Percentiles rank a stretch among this genome's conserved stretches.
Conservation (phyloP, 2,329 filamentous ascomycete species). For the Uncinocarpus reesii region DNA sequence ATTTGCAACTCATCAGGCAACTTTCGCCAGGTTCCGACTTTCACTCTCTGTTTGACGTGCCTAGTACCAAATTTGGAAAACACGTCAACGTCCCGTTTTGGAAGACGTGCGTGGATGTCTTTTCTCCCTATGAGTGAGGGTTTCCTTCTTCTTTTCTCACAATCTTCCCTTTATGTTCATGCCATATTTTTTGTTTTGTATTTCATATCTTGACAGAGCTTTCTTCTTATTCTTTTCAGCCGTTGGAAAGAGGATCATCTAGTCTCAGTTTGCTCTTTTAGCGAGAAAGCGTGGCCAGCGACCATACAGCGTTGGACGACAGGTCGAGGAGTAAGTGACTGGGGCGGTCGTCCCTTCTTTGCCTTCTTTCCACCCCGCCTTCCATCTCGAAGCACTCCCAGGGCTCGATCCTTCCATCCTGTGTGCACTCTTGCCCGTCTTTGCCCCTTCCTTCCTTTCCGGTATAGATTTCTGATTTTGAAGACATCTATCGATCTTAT, state of each 20-base stretch:
- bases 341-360: too few species aligned
- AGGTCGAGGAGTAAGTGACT: too few species aligned
- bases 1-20: neutral
- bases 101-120: neutral
- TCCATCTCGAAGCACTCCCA: neutral
- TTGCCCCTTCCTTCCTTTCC: constrained; percentile 2
- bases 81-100: neutral
- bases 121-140: neutral
- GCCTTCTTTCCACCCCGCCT: neutral
- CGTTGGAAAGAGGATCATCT: neutral
- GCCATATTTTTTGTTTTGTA: neutral
- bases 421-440: constrained; percentile 18
- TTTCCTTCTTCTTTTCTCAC: neutral
- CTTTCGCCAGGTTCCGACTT: neutral
- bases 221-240: neutral
- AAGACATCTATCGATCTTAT: constrained; percentile 3
- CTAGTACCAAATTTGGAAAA: neutral
- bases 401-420: constrained; percentile 2
- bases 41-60: neutral
- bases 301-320: too few species aligned
- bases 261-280: too few species aligned
- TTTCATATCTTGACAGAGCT: neutral
- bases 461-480: constrained; percentile 5
- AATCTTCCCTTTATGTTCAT: neutral
- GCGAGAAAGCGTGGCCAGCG: too few species aligned